Conservation (phyloP, 2,329 filamentous ascomycete species). For the Pseudogymnoascus sp. region DNA sequence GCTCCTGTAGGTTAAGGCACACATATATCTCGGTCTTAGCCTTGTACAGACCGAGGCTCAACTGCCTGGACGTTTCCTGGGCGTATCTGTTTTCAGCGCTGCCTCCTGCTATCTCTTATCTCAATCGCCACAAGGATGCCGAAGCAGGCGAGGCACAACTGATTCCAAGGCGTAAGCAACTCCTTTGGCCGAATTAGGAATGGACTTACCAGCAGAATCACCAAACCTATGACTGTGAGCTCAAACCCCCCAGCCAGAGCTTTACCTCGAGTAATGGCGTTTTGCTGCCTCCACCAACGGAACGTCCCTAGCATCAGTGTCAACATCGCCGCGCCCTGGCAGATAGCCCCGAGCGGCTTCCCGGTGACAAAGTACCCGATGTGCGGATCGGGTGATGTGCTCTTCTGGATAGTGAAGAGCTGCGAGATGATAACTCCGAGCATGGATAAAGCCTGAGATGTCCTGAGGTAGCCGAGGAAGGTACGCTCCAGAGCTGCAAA, state of each 20-base stretch:
- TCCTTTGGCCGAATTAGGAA: neutral
- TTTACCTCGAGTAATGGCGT: constrained; percentile 49
- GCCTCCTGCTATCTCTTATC: neutral
- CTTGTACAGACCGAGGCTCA: neutral
- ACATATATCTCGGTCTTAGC: neutral
- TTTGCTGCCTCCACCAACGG: constrained; percentile 55
- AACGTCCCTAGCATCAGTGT: constrained; percentile 44
- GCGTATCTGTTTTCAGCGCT: neutral
- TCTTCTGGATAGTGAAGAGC: constrained; percentile 49
- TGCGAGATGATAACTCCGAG: constrained; percentile 59
- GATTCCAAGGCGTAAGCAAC: neutral
- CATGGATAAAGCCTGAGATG: constrained; percentile 61
- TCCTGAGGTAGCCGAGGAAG: constrained; percentile 66
- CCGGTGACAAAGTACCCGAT: constrained; percentile 56
- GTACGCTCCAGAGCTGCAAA: constrained; percentile 62
- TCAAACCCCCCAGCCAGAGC: constrained; percentile 53
- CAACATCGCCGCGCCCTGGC: constrained; percentile 35
- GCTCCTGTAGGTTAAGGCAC: neutral
- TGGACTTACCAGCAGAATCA: constrained; percentile 41
- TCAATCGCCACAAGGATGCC: constrained; percentile 23
- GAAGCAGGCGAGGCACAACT: constrained; percentile 21
- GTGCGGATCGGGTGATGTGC: constrained; percentile 24
- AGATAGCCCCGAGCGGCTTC: constrained; percentile 45
- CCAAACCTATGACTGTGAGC: constrained; percentile 39
- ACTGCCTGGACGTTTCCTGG: neutral